Conservation (phyloP, 306 rosid genomes). For the Lathyrus aphaca region DNA sequence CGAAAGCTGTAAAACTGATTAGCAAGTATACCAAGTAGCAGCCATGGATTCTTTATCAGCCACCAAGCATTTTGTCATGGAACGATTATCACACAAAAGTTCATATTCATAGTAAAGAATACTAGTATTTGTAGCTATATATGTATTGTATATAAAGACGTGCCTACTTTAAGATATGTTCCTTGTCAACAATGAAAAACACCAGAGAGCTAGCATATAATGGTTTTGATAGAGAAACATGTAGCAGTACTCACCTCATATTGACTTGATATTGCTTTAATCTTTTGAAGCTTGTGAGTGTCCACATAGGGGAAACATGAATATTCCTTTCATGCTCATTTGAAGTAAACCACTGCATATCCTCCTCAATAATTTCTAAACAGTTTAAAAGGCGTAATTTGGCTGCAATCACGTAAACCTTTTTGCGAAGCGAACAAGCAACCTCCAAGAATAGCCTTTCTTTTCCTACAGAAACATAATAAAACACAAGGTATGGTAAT, state of each 20-base stretch:
- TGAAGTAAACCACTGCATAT: constrained; percentile 85
- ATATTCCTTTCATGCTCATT: constrained; percentile 90
- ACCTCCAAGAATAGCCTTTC: constrained; percentile 93
- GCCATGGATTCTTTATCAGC: constrained; percentile 8
- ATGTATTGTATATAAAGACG: not conserved
- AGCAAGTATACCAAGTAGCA: constrained; percentile 12
- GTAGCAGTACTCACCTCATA: constrained; percentile 57
- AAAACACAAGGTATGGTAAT: not conserved
- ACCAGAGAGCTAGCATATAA: not conserved
- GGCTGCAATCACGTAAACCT: constrained; percentile 77
- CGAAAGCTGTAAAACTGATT: constrained; percentile 7
- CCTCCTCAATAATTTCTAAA: constrained; percentile 73
- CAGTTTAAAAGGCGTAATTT: constrained; percentile 79
- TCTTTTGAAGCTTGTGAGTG: constrained; percentile 91
- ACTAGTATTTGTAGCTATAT: not conserved
- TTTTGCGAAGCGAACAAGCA: constrained; percentile 81
- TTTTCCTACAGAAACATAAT: constrained; percentile 62
- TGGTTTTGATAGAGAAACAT: constrained; percentile 5
- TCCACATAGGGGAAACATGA: constrained; percentile 96
- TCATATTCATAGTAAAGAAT: constrained; percentile 17
- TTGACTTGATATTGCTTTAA: constrained; percentile 82
- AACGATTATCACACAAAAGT: constrained; percentile 14
- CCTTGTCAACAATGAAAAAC: constrained; percentile 20
- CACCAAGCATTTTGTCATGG: constrained; percentile 28
- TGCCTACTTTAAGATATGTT: constrained; percentile 15